A percentile compares a stretch with the other conserved stretches of the same genome.
These are phyloP conservation scores for Aspergillus funiculosus DNA, from an alignment of 495 filamentous ascomycete genomes.

Conservation along the genomic window DNA sequence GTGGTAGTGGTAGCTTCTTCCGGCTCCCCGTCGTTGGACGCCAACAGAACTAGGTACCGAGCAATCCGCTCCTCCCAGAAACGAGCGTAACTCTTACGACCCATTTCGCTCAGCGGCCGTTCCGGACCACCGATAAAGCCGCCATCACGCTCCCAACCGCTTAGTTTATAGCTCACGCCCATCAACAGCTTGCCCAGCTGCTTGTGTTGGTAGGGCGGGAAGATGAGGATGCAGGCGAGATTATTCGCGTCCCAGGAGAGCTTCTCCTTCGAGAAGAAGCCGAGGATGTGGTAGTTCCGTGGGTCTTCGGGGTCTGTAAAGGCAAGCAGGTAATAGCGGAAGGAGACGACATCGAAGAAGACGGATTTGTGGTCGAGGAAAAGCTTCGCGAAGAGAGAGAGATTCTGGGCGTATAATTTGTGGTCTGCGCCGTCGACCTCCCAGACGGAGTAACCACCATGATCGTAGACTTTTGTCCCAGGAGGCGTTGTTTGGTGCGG, in stretches of 20 bases:
- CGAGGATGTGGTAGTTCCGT: slow-evolving; percentile 55
- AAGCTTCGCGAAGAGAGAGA: slow-evolving; percentile 94
- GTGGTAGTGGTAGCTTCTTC: too few species aligned
- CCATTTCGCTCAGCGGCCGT: slow-evolving; percentile 81
- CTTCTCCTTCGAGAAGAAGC: slow-evolving; percentile 98
- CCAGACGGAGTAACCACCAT: slow-evolving; percentile 64
- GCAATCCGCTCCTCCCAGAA: slow-evolving; percentile 82
- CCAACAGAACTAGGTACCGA: slow-evolving; percentile 49
- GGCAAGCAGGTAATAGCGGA: slow-evolving; percentile 88
- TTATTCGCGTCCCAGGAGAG: slow-evolving; percentile 99
- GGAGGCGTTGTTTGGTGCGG: slow-evolving; percentile 36
- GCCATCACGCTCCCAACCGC: slow-evolving; percentile 58
- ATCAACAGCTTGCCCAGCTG: slow-evolving; percentile 87
- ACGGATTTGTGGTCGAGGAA: slow-evolving; percentile 98
- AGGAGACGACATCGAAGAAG: slow-evolving; percentile 92
- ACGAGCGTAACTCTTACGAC: slow-evolving; percentile 68
- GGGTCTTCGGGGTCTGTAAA: slow-evolving; percentile 36
- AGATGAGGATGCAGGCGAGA: slow-evolving; percentile 91
- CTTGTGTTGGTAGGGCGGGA: slow-evolving; percentile 90
- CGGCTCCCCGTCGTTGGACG: slow-evolving; percentile 19
- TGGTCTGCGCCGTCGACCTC: slow-evolving; percentile 87
- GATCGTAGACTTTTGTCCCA: slow-evolving; percentile 50
- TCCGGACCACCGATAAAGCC: slow-evolving; percentile 86
- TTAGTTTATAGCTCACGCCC: slow-evolving; percentile 88
- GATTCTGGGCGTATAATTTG: slow-evolving; percentile 89